Conservation (phyloP, 805 yeast genomes). For the Cyberlindnera suaveolens region DNA sequence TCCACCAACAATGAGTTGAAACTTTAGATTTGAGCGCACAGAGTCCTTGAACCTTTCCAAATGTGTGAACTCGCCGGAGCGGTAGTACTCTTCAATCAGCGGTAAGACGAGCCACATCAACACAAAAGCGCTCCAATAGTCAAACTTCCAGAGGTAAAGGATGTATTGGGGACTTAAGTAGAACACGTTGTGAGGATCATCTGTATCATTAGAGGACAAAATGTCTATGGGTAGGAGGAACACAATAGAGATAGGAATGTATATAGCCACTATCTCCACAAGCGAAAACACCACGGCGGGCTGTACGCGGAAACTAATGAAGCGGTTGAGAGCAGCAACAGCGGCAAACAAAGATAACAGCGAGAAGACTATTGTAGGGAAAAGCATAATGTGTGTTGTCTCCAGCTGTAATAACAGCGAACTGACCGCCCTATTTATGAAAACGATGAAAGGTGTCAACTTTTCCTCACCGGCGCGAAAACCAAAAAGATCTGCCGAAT, state of each 20-base stretch:
- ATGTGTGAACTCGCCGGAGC: slow-evolving; percentile 58
- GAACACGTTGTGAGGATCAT: slow-evolving; percentile 30
- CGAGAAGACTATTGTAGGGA: slow-evolving; percentile 17
- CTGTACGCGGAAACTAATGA: slow-evolving; percentile 11
- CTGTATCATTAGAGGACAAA: slow-evolving; percentile 38
- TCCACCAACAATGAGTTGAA: slow-evolving; percentile 51
- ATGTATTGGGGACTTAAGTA: slow-evolving; percentile 42
- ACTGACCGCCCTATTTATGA: too few relatives aligned
- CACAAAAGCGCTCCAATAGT: slow-evolving; percentile 77
- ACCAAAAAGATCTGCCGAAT: too few relatives aligned
- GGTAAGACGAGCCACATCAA: slow-evolving; percentile 78
- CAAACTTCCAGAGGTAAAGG: slow-evolving; percentile 60
- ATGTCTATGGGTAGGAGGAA: slow-evolving; percentile 72
- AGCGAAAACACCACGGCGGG: slow-evolving; percentile 19
- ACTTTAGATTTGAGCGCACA: slow-evolving; percentile 46
- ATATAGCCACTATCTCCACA: slow-evolving; percentile 47
- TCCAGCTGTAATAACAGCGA: too few relatives aligned
- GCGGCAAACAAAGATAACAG: slow-evolving; percentile 15
- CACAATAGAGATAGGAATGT: slow-evolving; percentile 69
- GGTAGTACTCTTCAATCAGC: slow-evolving; percentile 62
- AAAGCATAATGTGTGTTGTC: slow-evolving; percentile 10
- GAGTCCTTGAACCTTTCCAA: slow-evolving; percentile 48
- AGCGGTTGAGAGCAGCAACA: slow-evolving; percentile 17
- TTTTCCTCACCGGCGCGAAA: too few relatives aligned
- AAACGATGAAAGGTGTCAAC: too few relatives aligned